Evolutionary conservation across 768 basidiomycete genomes (phyloP).

Genomic region (Boletus huronensis): DNA sequence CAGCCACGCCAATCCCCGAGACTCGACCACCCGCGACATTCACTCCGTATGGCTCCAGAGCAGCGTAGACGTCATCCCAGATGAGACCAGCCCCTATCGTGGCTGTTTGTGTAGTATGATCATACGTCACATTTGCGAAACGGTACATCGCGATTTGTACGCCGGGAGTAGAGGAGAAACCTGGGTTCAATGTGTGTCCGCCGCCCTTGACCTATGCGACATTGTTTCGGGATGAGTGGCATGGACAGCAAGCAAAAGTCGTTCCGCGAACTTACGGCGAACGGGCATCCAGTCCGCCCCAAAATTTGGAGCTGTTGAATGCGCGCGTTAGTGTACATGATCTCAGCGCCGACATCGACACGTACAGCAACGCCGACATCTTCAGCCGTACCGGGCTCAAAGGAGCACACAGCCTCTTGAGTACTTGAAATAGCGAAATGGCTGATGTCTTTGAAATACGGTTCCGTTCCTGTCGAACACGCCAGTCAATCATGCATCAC

Average conservation of each 20-base stretch:
- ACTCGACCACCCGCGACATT: conserved; percentile 60
- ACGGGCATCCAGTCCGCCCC: conserved; percentile 42
- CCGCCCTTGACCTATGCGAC: conserved; percentile 55
- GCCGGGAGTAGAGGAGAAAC: conserved; percentile 58
- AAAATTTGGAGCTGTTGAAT: conserved; percentile 45
- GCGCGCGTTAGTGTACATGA: not conserved
- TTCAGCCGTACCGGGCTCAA: conserved; percentile 54
- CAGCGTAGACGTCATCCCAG: conserved; percentile 66
- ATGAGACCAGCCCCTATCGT: conserved; percentile 42
- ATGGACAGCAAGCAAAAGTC: not conserved
- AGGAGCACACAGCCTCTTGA: conserved; percentile 47
- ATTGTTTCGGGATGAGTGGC: not conserved
- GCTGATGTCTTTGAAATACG: conserved; percentile 40
- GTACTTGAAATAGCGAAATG: conserved; percentile 52
- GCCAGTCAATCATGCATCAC: conserved; percentile 7
- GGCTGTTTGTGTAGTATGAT: conserved; percentile 38
- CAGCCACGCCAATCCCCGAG: conserved; percentile 55
- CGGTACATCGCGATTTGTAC: conserved; percentile 55
- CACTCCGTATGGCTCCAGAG: conserved; percentile 45
- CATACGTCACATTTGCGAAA: conserved; percentile 45
- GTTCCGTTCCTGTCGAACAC: conserved; percentile 14
- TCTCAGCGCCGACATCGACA: not conserved
- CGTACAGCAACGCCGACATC: conserved; percentile 51
- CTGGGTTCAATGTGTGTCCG: conserved; percentile 52
- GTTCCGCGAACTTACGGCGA: conserved; percentile 42